Evolutionary conservation across 305 asterid species (phyloP).

Genomic region (Rubia tinctorum): DNA sequence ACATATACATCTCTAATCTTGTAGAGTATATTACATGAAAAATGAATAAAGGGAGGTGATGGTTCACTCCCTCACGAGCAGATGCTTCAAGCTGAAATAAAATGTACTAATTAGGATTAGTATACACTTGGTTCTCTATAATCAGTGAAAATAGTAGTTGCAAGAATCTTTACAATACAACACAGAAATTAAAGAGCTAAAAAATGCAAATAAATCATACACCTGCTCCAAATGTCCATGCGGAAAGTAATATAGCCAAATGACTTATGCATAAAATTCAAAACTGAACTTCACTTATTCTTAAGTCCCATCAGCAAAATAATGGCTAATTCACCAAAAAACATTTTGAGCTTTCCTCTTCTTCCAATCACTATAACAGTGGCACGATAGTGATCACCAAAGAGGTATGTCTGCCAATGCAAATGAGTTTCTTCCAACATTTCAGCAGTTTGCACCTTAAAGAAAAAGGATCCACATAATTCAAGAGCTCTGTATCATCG

Average conservation of each 20-base stretch:
- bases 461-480: slow-evolving; percentile 95
- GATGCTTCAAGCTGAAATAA: slow-evolving; percentile 42
- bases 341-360: slow-evolving; percentile 85
- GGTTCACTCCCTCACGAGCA: slow-evolving; percentile 36
- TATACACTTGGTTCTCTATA: background rate
- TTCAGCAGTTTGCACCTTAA: slow-evolving; percentile 55
- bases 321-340: slow-evolving; percentile 57
- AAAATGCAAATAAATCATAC: slow-evolving; percentile 9
- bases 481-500: slow-evolving; percentile 97
- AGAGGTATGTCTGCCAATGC: slow-evolving; percentile 86
- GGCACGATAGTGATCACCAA: slow-evolving; percentile 91
- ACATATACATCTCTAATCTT: slow-evolving; percentile 13
- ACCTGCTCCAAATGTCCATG: slow-evolving; percentile 70
- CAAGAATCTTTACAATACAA: background rate
- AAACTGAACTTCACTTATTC: no score
- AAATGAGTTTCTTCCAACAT: slow-evolving; percentile 93
- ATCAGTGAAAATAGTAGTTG: no score
- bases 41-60: slow-evolving; percentile 42
- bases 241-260: no score
- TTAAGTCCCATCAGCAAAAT: background rate
- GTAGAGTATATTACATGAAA: slow-evolving; percentile 43
- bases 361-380: slow-evolving; percentile 63
- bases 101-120: background rate
- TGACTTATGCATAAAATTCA: no score
- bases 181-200: background rate